Base-by-base conservation (phyloP, 116 monocot species). In the Zostera marina region DNA sequence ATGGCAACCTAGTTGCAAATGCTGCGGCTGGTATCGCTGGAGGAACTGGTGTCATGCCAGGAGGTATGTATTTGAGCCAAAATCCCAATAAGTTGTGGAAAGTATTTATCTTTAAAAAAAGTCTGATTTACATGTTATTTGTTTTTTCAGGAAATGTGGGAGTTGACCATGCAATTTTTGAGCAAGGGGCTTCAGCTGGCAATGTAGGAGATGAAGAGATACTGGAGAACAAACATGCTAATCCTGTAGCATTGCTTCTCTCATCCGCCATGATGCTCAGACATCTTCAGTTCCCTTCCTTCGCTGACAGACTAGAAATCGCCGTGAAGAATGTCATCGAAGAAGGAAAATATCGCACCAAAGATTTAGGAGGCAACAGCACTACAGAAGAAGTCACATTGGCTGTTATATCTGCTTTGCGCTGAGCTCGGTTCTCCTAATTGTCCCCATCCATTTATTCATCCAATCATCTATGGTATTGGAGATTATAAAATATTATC, bases 21-120 rank as follows among this genome's bases (percentile, higher is more conserved):
- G 79, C 81, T 13, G 91, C 91, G 53, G 91, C 85, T 62, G 91
- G 91, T 67, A 85, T 91, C 61, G 85, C 91, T 24, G 91, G 91
- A 42, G 91, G 91, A 32, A 79, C 91, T 54, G 91, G 91, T 66
- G 82, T 91, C 77, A 91, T 91, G 91, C 91, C 85, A 12, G 91
- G 91, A 91, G 91, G 91, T 85, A 85, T 20, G 91, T 85, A 85
- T 20, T 19, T 59, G 10, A 15, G 3, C 8, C 8, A 6, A 54
- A 39, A 26, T 4, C 26, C 26, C 38, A 59, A 17, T 42, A 11
- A 20, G 43, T 43, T 59, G 8, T 43, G 42, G 11, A 11, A 42
- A 15, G 3, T 15, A 13, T 41, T 56, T 15, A 32, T 38, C 8
- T 38, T 14, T 56, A 55, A 12, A 9, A 14, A 32, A 32, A 26